These are phyloP conservation scores for Amylostereum areolatum DNA, from an alignment of 1,284 basidiomycete species.

Conservation along the genomic window DNA sequence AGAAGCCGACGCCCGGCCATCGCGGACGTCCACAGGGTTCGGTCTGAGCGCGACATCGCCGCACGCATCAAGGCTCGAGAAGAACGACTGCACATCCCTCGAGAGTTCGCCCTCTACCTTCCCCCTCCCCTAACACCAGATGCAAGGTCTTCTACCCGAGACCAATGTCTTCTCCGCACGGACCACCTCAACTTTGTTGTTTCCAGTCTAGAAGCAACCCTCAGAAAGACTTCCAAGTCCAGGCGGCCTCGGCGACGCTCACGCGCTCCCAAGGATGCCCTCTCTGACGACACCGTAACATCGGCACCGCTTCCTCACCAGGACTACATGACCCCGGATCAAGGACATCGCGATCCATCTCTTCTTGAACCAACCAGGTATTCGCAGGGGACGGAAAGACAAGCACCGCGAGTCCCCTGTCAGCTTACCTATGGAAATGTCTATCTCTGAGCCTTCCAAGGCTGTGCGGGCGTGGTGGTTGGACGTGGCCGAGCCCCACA, in stretches of 20 bases:
- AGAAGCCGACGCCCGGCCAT: slow-evolving; percentile 38
- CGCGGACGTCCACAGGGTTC: slow-evolving; percentile 41
- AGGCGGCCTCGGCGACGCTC: slow-evolving; percentile 18
- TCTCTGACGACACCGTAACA: neutral
- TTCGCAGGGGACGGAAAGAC: slow-evolving; percentile 29
- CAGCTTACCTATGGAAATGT: neutral
- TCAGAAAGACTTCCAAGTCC: slow-evolving; percentile 32
- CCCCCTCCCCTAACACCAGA: slow-evolving; percentile 30
- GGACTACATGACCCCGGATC: neutral
- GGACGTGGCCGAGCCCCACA: slow-evolving; percentile 85
- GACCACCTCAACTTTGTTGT: slow-evolving; percentile 53
- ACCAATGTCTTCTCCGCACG: slow-evolving; percentile 43
- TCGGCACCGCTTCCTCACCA: neutral
- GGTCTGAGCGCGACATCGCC: slow-evolving; percentile 52
- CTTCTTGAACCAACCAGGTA: slow-evolving; percentile 6
- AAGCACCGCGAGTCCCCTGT: slow-evolving; percentile 18
- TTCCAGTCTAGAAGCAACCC: slow-evolving; percentile 44
- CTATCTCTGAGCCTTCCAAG: slow-evolving; percentile 4
- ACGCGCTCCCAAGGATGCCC: slow-evolving; percentile 11
- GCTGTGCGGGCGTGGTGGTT: slow-evolving; percentile 78
- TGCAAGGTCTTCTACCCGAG: slow-evolving; percentile 8
- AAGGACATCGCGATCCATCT: neutral
- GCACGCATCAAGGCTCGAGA: slow-evolving; percentile 56
- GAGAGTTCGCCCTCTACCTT: slow-evolving; percentile 63
- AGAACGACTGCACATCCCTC: slow-evolving; percentile 48